Evolutionary conservation across 140 eudicot species (phyloP), one percentile per base, ranked within the genome.

Genomic region (Erigeron philadelphicus): DNA sequence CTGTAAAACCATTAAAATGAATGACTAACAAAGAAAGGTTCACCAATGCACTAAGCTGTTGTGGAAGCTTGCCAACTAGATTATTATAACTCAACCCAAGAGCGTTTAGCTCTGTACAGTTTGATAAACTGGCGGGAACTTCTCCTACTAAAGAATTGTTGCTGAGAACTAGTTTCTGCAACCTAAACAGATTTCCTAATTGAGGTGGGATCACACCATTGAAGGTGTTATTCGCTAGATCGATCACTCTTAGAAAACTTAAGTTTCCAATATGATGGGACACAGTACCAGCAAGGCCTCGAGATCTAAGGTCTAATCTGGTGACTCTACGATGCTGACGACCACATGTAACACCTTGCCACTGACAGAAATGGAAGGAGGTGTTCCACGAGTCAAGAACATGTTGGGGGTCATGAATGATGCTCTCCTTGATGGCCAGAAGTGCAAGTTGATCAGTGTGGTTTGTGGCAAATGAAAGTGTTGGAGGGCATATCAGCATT

Each of bases 301-400:
- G 41, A 15, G 70, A 59, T 1, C 48, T 53, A 8, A 80, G 71
- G 19, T 71, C 67, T 42, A 80, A 21, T 18, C 0, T 10, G 31
- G 79, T 66, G 55, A 80, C 81, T 61, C 84, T 72, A 11, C 7
- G 54, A 45, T 80, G 77, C n/a, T 66, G 21, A 43, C 56, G 68
- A 41, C 74, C 73, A 60, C 84, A 80, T 17, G 69, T 80, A 49
- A 80, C 81, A 17, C 84, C 84, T 58, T 53, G 10, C 81, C 84
- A 80, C 47, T 61, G 61, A 43, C 84, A 80, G 56, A 72, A 76
- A 61, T 72, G 79, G 52, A 61, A 44, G 61, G 84, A 72, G 41
- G 70, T 40, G 58, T 80, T 80, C 84, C 84, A 80, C 21, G 76
- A 42, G 67, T 45, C 21, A 5, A 76, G 56, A 13, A 61, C 60